Evolutionary conservation across 495 filamentous ascomycete species (phyloP), one percentile per base, ranked within the genome.

Genomic region (Thermothielavioides terrestris): DNA sequence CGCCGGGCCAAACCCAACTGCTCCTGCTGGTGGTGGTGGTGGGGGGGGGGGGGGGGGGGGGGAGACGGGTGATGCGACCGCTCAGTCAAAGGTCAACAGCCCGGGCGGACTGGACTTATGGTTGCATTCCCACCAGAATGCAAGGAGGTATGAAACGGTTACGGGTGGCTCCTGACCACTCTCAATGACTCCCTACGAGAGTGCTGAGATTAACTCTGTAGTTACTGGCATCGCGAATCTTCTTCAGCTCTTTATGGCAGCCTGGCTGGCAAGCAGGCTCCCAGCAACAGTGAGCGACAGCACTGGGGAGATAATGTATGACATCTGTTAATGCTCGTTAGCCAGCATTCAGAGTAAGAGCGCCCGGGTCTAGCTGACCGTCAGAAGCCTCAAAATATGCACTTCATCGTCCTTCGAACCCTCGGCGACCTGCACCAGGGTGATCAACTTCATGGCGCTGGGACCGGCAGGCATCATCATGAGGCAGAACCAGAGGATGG

Each of bases 401-500:
- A 84, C 77, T 67, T 86, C 86, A 53, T 82, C 77, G 18, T 67
- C 63, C 46, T 82, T 71, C 20, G 67, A 68, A 1, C 70, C 73
- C 6, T 77, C 76, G 30, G 76, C 80, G 3, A 88, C 72, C 50
- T 89, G 83, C 3, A 83, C 74, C 43, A 88, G 62, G 1, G 80
- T 78, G 15, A 80, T 78, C 14, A 88, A 63, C 48, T 82, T 83
- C 76, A 88, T 77, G 0, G 84, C 82, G 2, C 80, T 78, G 9
- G 85, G 85, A 0, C 86, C 85, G 2, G 75, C 73, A 0, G 86
- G 84, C 80, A 89, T 88, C 20, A 88, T 58, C 83, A 88, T 88
- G 73, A 89, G 75, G 8, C 68, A 67, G 58, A 88, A 89, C 81
- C 82, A 89, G 17, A 89, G 60, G 34, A 90, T 79, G 0, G 86